Evolutionary conservation across 2,329 filamentous ascomycete genomes (phyloP).

Genomic region (Diaporthe citrichinensis): DNA sequence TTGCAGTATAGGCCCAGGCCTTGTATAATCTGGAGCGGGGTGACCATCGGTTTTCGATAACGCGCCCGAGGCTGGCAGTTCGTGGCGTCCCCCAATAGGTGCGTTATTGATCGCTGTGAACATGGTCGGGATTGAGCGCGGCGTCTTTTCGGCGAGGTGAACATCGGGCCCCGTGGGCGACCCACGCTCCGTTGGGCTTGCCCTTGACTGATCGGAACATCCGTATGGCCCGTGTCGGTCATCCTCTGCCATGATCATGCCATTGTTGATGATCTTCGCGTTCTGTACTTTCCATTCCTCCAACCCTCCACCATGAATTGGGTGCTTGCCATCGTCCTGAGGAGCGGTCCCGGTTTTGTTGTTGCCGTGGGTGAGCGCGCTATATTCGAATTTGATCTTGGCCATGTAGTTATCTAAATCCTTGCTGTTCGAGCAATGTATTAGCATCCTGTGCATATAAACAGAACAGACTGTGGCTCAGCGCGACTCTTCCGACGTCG

Average conservation of each 20-base stretch:
- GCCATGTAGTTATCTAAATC: constrained; percentile 68
- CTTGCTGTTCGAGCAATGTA: constrained; percentile 43
- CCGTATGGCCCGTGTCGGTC: constrained; percentile 43
- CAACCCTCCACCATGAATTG: constrained; percentile 65
- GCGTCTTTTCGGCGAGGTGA: constrained; percentile 44
- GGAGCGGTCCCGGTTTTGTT: constrained; percentile 39
- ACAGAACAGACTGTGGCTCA: background rate
- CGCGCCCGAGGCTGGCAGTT: background rate
- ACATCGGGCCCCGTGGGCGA: constrained; percentile 48
- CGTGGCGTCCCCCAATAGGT: constrained; percentile 2
- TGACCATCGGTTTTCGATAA: background rate
- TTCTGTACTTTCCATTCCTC: constrained; percentile 66
- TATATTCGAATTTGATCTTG: constrained; percentile 64
- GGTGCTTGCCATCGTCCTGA: constrained; percentile 51
- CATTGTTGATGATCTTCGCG: constrained; percentile 59
- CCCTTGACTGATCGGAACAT: constrained; percentile 47
- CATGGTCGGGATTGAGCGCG: constrained; percentile 49
- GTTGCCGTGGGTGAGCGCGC: constrained; percentile 46
- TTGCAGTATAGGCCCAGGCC: background rate
- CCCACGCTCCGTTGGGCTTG: constrained; percentile 50
- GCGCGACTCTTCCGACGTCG: background rate
- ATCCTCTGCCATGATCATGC: constrained; percentile 54
- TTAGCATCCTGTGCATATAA: background rate
- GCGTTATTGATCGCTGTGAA: constrained; percentile 58
- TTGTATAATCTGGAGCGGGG: background rate